phyloP scores from a whole-genome alignment of 495 filamentous ascomycete species.

The Tetracladium marchalianum region DNA sequence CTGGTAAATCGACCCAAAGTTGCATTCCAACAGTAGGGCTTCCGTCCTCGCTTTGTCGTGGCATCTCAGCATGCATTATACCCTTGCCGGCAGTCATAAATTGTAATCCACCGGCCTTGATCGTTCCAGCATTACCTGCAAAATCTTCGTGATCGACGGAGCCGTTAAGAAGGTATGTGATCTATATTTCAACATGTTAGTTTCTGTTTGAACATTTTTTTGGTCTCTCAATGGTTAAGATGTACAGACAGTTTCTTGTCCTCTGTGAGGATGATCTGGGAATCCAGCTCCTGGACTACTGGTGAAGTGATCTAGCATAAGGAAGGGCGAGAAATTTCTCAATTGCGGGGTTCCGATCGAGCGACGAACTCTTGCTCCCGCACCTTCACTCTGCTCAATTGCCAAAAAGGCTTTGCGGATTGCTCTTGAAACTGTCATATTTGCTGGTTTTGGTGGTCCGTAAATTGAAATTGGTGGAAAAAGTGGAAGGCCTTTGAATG shows the following conservation, averaged over 20 bases:
- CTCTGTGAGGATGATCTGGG: constrained; percentile 60
- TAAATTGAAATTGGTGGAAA: constrained; percentile 14
- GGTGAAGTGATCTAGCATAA: constrained; percentile 95
- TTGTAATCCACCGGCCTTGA: constrained; percentile 77
- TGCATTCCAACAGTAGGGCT: constrained; percentile 79
- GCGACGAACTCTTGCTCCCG: constrained; percentile 77
- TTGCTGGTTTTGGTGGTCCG: constrained; percentile 20
- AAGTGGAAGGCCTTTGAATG: constrained; percentile 13
- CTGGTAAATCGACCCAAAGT: constrained; percentile 87
- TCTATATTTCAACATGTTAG: constrained; percentile 43
- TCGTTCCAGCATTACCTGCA: constrained; percentile 77
- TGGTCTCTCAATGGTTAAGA: constrained; percentile 1
- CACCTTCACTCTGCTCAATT: constrained; percentile 80
- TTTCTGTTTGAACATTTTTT: constrained; percentile 6
- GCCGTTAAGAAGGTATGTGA: constrained; percentile 81
- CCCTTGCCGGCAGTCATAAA: constrained; percentile 96
- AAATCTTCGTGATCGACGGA: constrained; percentile 95
- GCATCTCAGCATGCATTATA: constrained; percentile 97
- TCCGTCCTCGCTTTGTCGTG: constrained; percentile 67
- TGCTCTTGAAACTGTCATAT: constrained; percentile 61
- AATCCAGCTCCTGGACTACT: constrained; percentile 76
- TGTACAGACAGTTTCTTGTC: constrained; percentile 16
- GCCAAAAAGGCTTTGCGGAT: constrained; percentile 79
- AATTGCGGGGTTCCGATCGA: constrained; percentile 80
- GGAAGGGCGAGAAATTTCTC: constrained; percentile 83